Conservation (phyloP, 2,329 filamentous ascomycete species). For the Atkinsonella texensis region DNA sequence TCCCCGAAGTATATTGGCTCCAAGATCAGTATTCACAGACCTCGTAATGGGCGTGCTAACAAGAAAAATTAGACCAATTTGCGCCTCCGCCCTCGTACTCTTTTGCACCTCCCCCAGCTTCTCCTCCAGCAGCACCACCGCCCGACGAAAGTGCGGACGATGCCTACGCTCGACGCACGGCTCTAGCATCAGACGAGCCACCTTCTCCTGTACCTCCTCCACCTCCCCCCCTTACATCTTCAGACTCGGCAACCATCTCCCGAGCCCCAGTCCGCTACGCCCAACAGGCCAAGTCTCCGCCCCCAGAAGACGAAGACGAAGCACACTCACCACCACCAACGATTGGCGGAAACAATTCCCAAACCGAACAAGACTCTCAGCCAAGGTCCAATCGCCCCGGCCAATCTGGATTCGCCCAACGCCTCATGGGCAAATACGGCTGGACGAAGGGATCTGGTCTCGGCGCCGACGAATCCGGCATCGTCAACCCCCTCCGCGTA, state of each 20-base stretch:
- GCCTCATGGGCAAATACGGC: conserved; percentile 86
- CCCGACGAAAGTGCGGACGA: conserved; percentile 57
- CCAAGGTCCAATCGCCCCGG: conserved; percentile 56
- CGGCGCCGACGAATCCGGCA: conserved; percentile 70
- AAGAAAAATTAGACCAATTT: conserved; percentile 36
- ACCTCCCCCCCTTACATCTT: conserved; percentile 27
- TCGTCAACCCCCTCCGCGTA: conserved; percentile 70
- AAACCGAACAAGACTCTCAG: conserved; percentile 26
- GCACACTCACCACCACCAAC: conserved; percentile 34
- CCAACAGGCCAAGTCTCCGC: conserved; percentile 12
- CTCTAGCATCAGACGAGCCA: conserved; percentile 35
- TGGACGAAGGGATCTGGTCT: conserved; percentile 84
- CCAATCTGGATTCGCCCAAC: conserved; percentile 73
- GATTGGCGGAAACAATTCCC: conserved; percentile 25
- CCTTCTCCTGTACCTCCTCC: conserved; percentile 21
- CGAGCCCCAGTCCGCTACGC: conserved; percentile 66
- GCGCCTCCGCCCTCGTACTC: conserved; percentile 45
- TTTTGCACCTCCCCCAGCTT: conserved; percentile 44
- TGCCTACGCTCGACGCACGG: conserved; percentile 51
- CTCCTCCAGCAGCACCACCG: conserved; percentile 32
- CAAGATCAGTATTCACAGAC: neutral
- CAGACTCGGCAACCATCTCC: conserved; percentile 52
- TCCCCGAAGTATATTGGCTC: conserved; percentile 21
- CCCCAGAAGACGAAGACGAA: conserved; percentile 26
- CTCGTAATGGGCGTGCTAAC: neutral